These are phyloP conservation scores for Nematodospora anomalae DNA, from an alignment of 1,139 yeast species.

Conservation along the genomic window DNA sequence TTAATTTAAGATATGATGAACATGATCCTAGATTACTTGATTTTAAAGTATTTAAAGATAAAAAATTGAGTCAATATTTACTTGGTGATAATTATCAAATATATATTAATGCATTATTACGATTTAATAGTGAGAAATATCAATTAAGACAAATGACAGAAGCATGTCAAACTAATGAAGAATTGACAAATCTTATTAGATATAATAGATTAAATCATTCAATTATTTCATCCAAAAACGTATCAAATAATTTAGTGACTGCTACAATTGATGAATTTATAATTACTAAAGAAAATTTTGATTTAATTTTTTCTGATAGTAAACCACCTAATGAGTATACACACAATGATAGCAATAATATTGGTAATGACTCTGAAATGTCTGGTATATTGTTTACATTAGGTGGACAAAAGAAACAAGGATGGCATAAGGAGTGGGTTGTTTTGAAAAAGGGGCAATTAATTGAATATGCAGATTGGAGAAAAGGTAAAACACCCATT, in stretches of 20 bases:
- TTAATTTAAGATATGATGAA: constrained; percentile 21
- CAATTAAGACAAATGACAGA: constrained; percentile 47
- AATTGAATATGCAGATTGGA: constrained; percentile 79
- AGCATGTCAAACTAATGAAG: constrained; percentile 43
- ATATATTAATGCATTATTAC: constrained; percentile 35
- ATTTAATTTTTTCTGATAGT: constrained; percentile 27
- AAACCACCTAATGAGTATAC: constrained; percentile 14
- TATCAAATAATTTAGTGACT: constrained; percentile 5
- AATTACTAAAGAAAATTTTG: constrained; percentile 34
- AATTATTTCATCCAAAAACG: constrained; percentile 8
- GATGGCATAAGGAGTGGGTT: constrained; percentile 94
- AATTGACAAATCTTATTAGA: constrained; percentile 35
- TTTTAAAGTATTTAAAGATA: constrained; percentile 21
- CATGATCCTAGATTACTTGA: constrained; percentile 20
- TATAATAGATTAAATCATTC: constrained; percentile 28
- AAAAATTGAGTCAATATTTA: constrained; percentile 23
- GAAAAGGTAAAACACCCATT: constrained; percentile 64
- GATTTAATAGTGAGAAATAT: constrained; percentile 45
- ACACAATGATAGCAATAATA: no score
- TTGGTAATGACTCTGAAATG: constrained; percentile 31
- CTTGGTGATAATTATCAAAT: constrained; percentile 31
- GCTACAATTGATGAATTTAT: constrained; percentile 19
- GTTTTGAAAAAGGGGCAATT: constrained; percentile 67
- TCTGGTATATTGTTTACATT: constrained; percentile 65
- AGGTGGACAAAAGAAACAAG: constrained; percentile 72